Percentiles rank a stretch among this genome's conserved stretches.
Conservation (phyloP, 2,329 filamentous ascomycete genomes). For the Fusarium coffeatum region DNA sequence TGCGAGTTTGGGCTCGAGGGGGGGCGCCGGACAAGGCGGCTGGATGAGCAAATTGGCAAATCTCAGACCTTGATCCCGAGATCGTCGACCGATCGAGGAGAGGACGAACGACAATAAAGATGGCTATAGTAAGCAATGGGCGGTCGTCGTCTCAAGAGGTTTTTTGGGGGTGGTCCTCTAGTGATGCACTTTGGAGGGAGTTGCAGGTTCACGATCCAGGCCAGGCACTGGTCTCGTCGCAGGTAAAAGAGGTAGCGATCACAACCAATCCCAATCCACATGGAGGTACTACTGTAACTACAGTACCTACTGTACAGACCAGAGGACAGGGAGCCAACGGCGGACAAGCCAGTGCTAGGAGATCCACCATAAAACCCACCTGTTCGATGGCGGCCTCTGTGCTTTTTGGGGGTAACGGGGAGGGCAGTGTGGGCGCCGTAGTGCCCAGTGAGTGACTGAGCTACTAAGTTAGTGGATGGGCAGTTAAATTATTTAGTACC, state of each 20-base stretch:
- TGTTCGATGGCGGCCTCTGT: constrained; percentile 41
- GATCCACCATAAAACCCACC: constrained; percentile 43
- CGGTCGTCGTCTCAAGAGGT: constrained; percentile 37
- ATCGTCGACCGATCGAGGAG: constrained; percentile 32
- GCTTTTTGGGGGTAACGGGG: constrained; percentile 36
- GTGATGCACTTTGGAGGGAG: constrained; percentile 41
- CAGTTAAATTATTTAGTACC: constrained; percentile 42
- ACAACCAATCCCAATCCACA: constrained; percentile 27
- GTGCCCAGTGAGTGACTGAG: constrained; percentile 6
- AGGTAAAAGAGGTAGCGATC: constrained; percentile 35
- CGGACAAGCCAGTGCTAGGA: constrained; percentile 39
- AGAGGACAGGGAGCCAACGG: constrained; percentile 35
- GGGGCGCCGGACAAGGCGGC: constrained; percentile 31
- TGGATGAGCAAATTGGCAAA: constrained; percentile 34
- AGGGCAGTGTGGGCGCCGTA: constrained; percentile 31
- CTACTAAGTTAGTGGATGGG: constrained; percentile 25
- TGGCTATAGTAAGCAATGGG: constrained; percentile 36
- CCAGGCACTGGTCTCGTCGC: constrained; percentile 39
- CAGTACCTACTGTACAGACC: neutral
- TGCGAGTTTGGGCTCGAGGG: constrained; percentile 40
- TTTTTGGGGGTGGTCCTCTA: constrained; percentile 31
- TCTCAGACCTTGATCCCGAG: constrained; percentile 29
- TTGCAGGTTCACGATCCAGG: constrained; percentile 47
- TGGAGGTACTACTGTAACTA: constrained; percentile 22
- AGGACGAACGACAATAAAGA: constrained; percentile 20